A percentile compares a stretch with the other conserved stretches of the same genome.
Evolutionary conservation across 2,329 filamentous ascomycete genomes (phyloP).

Genomic region (Phyllosticta citrichinensis): DNA sequence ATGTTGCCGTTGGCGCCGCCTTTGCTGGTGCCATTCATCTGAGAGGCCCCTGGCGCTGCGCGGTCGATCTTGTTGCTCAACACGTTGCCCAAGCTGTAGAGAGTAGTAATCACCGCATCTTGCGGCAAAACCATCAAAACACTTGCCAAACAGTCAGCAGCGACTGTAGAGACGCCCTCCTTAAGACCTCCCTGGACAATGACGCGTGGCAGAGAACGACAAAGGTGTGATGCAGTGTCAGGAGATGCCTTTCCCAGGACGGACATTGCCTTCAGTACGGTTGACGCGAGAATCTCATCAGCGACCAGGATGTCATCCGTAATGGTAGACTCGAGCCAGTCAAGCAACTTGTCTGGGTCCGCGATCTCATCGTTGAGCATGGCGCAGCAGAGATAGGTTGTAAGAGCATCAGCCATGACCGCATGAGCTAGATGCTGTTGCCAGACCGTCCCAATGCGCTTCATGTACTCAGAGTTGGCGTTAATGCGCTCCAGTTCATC

Average conservation of each 20-base stretch:
- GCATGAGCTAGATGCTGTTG: conserved; percentile 80
- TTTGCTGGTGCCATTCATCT: conserved; percentile 36
- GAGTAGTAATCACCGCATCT: conserved; percentile 85
- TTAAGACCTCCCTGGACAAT: conserved; percentile 75
- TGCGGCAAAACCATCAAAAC: conserved; percentile 76
- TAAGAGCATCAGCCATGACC: conserved; percentile 72
- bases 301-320: conserved; percentile 73
- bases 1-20: conserved; percentile 27
- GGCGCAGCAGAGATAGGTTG: conserved; percentile 77
- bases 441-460: conserved; percentile 65
- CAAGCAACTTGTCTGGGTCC: conserved; percentile 67
- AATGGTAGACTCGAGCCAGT: conserved; percentile 77
- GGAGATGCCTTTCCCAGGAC: conserved; percentile 68
- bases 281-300: conserved; percentile 64
- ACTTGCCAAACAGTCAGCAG: conserved; percentile 75
- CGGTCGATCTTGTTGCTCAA: conserved; percentile 61
- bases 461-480: conserved; percentile 80
- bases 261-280: conserved; percentile 71
- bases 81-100: conserved; percentile 95
- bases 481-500: conserved; percentile 83
- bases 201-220: conserved; percentile 70
- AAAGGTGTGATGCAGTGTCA: conserved; percentile 62
- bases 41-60: conserved; percentile 33
- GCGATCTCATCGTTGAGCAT: conserved; percentile 72
- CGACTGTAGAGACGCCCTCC: conserved; percentile 59